Base-by-base conservation (phyloP, 192 early-diverging fungal species). In the Entrophospora sp. region DNA sequence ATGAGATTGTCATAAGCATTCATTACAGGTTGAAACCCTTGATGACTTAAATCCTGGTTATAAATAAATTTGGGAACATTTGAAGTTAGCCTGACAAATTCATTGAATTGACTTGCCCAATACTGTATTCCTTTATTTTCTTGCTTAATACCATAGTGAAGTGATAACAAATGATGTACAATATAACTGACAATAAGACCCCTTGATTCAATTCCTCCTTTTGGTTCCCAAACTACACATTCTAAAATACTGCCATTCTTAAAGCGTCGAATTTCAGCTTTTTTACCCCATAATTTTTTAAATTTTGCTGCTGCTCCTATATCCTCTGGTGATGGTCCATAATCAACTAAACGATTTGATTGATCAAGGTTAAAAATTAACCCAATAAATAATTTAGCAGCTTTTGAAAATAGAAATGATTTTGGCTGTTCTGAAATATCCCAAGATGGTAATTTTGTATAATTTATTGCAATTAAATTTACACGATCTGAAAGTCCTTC, bases 211-310 rank as follows among this genome's bases (percentile, higher is more conserved):
- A 76, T 75, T 42, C 80, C 79, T 53, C 73, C 48, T 20, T 70
- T 70, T 9, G 79, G 63, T 20, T 81, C 77, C 85, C 92, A 99
- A 0, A 96, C 89, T 5, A 93, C 89, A 78, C 90, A 91, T 75
- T 94, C 88, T 5, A 84, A 60, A 71, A 99, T 96, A 49, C 83
- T 84, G 20, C 93, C 93, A 69, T 99, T 92, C 69, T 92, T 88
- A 84, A 97, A 99, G 14, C 96, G 87, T 31, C 96, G 87, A 53
- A 95, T 71, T 69, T 96, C 94, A 3, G 91, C 82, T 34, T 85
- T 87, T 36, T 77, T 81, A n/a, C 96, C 96, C 96, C 96, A 99
- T 32, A 93, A 76, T 25, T 76, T 69, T 8, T 84, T 77, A 79
- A 95, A 97, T 18, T 74, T 81, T 9, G 77, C 77, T 4, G 84